Evolutionary conservation across 306 rosid genomes (phyloP).

Genomic region (Dalbergia cultrata): DNA sequence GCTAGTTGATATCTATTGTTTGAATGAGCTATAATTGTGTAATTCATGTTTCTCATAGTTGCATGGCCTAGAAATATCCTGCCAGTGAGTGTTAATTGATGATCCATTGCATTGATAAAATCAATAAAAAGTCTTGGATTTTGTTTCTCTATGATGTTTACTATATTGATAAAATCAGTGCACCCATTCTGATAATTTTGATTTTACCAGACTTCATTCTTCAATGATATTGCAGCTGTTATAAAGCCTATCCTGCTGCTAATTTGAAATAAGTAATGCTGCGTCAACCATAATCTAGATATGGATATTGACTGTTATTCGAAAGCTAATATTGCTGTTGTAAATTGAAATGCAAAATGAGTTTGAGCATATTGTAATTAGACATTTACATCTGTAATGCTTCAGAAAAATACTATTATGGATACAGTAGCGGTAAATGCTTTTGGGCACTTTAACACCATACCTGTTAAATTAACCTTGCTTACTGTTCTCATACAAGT

Average conservation of each 20-base stretch:
- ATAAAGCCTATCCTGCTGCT: not conserved
- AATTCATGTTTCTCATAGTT: slow-evolving; percentile 28
- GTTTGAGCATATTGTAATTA: not conserved
- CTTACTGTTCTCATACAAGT: not conserved
- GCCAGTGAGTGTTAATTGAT: slow-evolving; percentile 37
- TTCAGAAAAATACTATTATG: not conserved
- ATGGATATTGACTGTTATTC: too few species aligned
- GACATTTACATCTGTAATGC: too few species aligned
- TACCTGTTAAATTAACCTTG: not conserved
- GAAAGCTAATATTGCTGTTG: not conserved
- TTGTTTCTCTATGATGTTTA: not conserved
- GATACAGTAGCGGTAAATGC: not conserved
- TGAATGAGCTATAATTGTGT: slow-evolving; percentile 27
- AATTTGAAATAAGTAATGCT: not conserved
- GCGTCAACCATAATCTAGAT: not conserved
- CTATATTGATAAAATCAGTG: not conserved
- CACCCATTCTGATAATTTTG: not conserved
- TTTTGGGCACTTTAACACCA: not conserved
- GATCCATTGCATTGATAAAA: slow-evolving; percentile 36
- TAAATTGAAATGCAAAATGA: too few species aligned
- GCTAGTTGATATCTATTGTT: slow-evolving; percentile 31
- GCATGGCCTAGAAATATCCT: slow-evolving; percentile 8
- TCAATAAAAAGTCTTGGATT: slow-evolving; percentile 37
- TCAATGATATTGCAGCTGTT: not conserved
- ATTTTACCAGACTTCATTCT: not conserved